Evolutionary conservation across 768 basidiomycete species (phyloP), one percentile per base, ranked within the genome.

Genomic region (Cubamyces sp.): DNA sequence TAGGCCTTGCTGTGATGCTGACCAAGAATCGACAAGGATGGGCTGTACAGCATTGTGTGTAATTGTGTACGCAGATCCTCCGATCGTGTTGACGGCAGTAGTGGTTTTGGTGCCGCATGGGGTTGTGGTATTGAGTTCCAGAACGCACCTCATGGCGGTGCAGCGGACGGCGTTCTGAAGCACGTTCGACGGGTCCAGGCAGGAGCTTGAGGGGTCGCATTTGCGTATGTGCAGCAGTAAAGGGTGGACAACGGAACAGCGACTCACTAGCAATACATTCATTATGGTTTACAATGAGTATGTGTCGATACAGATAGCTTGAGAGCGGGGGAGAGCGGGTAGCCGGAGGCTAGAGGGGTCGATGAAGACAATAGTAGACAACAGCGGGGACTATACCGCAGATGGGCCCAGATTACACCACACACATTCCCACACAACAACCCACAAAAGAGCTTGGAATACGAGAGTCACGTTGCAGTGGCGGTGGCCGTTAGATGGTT

Each of bases 71-170:
- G n/a, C 39, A 40, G 51, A 40, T 53, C 37, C 8, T 6, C 23
- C 51, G 51, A 53, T 53, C 51, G 51, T 41, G 39, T 53, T 53
- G 39, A 41, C 51, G 23, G n/a, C 14, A 53, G 30, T 53, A 16
- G 14, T 30, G 25, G 8, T 3, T 5, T 15, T 19, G 18, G 42
- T 43, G 26, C 26, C 19, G 48, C 12, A 49, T 49, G 45, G 28
- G 25, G 25, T 15, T 12, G 3, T 26, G 12, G 26, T 25, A 48
- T 21, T 3, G 28, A 45, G n/a, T 40, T 41, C 37, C 39, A 21
- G 7, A 12, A 53, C 39, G 28, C 9, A 39, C 21, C 51, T 41
- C 28, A 19, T 37, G 30, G 7, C 28, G n/a, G 14, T 19, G 34
- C 6, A 9, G 11, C 34, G 34, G 9, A 34, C 11, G 34, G 9